Base-by-base conservation (phyloP, 2,329 filamentous ascomycete species). In the Curvularia eragrostidis region DNA sequence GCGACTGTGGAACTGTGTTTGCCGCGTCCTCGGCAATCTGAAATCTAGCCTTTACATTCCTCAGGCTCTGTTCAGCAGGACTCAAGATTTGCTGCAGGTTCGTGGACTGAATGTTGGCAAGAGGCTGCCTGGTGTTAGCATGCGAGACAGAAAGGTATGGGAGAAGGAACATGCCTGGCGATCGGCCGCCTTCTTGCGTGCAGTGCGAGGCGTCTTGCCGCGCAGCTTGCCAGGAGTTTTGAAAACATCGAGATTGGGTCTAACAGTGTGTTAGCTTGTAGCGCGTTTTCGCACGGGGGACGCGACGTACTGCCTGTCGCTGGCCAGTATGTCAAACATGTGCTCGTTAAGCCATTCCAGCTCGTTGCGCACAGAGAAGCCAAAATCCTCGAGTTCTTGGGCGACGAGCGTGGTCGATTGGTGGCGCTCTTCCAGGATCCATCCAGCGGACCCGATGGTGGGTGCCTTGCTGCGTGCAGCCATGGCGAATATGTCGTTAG, bases 281-380 rank as follows among this genome's bases (percentile, higher is more conserved):
- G 44, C 52, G 62, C 51, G 55, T 50, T 26, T n/a, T 8, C 26
- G 32, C 36, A 48, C 19, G 44, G 49, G 34, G 34, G 53, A 52
- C 60, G 56, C 61, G 54, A 84, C 90, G 71, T 86, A 97, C 95
- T 93, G 86, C 78, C 93, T 87, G 72, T 93, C 90, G 68, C 89
- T 88, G 70, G 88, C 89, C 75, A 98, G 96, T 71, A 99, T 91
- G 63, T 96, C 92, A 48, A 87, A 87, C 94, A 99, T 97, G 77
- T 99, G 95, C 80, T 98, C 95, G 73, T 99, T 98, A 69, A 99
- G 83, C 95, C 95, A 99, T 75, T 98, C 93, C 72, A 98, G 82
- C 77, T 99, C 95, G 78, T 98, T 96, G 57, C 91, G 87, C 61
- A 91, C 93, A 28, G 93, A 92, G 79, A 91, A 98, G 42, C 91